phyloP scores from a whole-genome alignment of 164 flowering plant species.

The Saururus chinensis region DNA sequence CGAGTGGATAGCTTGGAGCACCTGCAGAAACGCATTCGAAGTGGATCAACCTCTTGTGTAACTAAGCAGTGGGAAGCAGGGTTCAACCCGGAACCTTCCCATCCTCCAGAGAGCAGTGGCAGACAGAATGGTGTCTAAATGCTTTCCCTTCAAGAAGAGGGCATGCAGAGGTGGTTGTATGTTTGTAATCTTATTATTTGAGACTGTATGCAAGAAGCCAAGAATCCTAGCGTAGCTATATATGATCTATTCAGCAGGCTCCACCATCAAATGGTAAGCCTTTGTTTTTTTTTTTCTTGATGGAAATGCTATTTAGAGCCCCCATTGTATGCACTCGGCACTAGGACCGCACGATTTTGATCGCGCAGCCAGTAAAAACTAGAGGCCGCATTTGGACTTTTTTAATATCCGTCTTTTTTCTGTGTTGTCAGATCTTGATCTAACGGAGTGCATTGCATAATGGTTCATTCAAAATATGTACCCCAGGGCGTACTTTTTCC shows the following conservation, averaged over 20 bases:
- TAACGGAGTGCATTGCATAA: too few species aligned
- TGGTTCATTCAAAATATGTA: too few species aligned
- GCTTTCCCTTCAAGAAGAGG: background rate
- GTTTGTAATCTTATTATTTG: background rate
- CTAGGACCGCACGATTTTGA: too few species aligned
- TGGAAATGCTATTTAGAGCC: too few species aligned
- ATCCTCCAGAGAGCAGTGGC: background rate
- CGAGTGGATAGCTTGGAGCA: constrained; percentile 91
- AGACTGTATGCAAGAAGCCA: background rate
- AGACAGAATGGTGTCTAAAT: constrained; percentile 10
- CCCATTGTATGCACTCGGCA: too few species aligned
- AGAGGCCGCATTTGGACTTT: too few species aligned
- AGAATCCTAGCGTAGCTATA: background rate
- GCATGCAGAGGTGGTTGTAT: background rate
- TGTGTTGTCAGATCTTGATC: too few species aligned
- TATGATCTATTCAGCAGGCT: background rate
- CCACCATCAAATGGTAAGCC: background rate
- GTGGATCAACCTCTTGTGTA: constrained; percentile 21
- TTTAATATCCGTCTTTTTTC: too few species aligned
- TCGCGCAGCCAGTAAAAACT: too few species aligned
- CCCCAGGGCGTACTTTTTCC: too few species aligned
- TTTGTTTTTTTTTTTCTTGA: too few species aligned
- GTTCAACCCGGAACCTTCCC: constrained; percentile 19
- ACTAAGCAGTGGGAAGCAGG: constrained; percentile 28
- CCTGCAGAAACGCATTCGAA: constrained; percentile 79